Percentiles rank a stretch among this genome's conserved stretches.
Conservation (phyloP, 371 early-diverging fungal genomes). For the Zopfochytrium polystomum region DNA sequence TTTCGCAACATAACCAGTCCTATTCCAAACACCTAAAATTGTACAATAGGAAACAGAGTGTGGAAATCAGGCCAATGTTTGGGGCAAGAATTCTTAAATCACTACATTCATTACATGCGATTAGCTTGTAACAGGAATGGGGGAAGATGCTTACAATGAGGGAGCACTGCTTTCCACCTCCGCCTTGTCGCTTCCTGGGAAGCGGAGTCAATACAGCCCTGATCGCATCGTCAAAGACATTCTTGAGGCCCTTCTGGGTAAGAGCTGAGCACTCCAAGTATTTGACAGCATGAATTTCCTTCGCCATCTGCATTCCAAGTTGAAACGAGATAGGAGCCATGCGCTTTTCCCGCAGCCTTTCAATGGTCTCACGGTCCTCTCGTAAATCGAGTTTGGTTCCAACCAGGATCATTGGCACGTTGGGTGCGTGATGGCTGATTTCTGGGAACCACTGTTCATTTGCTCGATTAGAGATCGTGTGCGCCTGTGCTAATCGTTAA, state of each 20-base stretch:
- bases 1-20: no score
- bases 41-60: no score
- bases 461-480: constrained; percentile 36
- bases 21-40: no score
- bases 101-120: no score
- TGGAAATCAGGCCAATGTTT: no score
- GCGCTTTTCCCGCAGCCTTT: constrained; percentile 79
- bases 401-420: constrained; percentile 92
- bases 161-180: not conserved
- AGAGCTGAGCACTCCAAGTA: constrained; percentile 98
- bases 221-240: constrained; percentile 97
- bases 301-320: constrained; percentile 85
- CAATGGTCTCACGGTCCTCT: constrained; percentile 85
- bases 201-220: constrained; percentile 77
- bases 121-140: no score
- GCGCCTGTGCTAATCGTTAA: not conserved
- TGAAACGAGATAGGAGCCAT: constrained; percentile 88
- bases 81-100: no score
- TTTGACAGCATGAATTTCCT: constrained; percentile 86
- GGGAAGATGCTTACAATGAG: not conserved
- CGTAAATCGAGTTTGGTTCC: constrained; percentile 98
- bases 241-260: constrained; percentile 96
- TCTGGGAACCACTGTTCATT: constrained; percentile 84
- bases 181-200: constrained; percentile 1
- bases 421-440: constrained; percentile 92